Evolutionary conservation across 352 stramenopile species (phyloP).

Genomic region (Phytophthora podocarpi): DNA sequence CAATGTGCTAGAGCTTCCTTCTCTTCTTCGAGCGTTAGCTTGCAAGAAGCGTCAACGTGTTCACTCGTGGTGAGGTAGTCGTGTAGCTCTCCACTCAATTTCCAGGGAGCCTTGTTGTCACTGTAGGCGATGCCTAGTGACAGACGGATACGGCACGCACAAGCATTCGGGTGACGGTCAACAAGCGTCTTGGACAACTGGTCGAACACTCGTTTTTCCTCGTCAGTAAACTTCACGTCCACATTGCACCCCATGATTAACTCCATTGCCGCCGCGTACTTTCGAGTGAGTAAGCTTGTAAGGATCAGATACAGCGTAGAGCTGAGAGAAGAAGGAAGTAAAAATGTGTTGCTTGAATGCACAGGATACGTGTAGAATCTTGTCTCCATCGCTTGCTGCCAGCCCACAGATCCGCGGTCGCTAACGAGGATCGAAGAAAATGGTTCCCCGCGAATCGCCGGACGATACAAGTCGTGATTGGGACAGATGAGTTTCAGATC

Average conservation of each 20-base stretch:
- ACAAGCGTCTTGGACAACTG: constrained; percentile 95
- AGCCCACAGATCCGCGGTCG: constrained; percentile 76
- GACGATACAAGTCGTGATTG: constrained; percentile 87
- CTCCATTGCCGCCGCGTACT: constrained; percentile 96
- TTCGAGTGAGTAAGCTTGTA: constrained; percentile 94
- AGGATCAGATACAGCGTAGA: constrained; percentile 98
- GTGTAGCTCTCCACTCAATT: constrained; percentile 73
- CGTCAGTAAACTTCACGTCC: constrained; percentile 94
- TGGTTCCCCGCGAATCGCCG: constrained; percentile 70
- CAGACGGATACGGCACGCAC: constrained; percentile 93
- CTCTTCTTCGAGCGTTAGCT: constrained; percentile 95
- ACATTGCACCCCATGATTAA: constrained; percentile 96
- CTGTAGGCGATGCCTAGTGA: constrained; percentile 90
- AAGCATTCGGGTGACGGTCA: constrained; percentile 95
- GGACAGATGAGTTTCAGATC: constrained; percentile 81
- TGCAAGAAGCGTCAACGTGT: constrained; percentile 93
- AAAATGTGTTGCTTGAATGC: constrained; percentile 95
- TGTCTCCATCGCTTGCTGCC: constrained; percentile 90
- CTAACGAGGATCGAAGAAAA: constrained; percentile 83
- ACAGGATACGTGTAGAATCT: constrained; percentile 98
- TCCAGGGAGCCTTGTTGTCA: constrained; percentile 92
- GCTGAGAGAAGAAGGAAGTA: constrained; percentile 95
- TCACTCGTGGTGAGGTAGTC: constrained; percentile 91
- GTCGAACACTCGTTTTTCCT: constrained; percentile 98
- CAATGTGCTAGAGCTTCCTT: constrained; percentile 86